Evolutionary conservation across 202 grass and related monocot species (phyloP), one percentile per base, ranked within the genome.

Genomic region (Bolboschoenoplectus hybrid): DNA sequence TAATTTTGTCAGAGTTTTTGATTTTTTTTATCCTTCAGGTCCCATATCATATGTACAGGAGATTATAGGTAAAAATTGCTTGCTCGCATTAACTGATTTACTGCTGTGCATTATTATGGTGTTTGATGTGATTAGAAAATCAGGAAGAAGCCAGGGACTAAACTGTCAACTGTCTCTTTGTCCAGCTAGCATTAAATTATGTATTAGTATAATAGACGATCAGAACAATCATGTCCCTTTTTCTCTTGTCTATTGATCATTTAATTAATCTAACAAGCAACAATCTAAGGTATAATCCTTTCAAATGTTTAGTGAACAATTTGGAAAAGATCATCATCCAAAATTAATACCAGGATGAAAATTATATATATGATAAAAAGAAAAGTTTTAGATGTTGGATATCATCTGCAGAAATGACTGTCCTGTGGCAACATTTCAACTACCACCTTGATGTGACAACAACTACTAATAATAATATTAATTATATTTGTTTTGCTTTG

Each of bases 401-500:
- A 57, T 57, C 10, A n/a, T 57, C 14, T 61, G 20, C 34, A 80
- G 53, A 80, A 60, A 20, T 16, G 3, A 61, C 34, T 57, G 12
- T 79, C 40, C 40, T 53, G 32, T 36, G 53, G 74, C 5, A 78
- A 79, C 32, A 78, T 78, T 9, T 78, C 75, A 80, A 80, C 74
- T 61, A 80, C 53, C 55, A 55, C 5, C 32, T 80, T 41, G 75
- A 80, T 60, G 53, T 61, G 36, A 80, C 53, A 61, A 58, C 7
- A 78, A 57, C 7, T 47, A 26, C n/a, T n/a, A n/a, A n/a, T 56
- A 56, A n/a, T 60, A 60, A 80, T 9, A 43, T 60, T 58, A 80
- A 61, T 39, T 80, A 61, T 57, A n/a, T 32, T 91, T 74, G 35
- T 32, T 43, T 83, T 26, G 26, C 46, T 81, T 47, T 83, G 46